Percentiles rank a stretch among this genome's conserved stretches.
These are phyloP conservation scores for Penicillium argentinense DNA, from an alignment of 495 filamentous ascomycete genomes.

Conservation along the genomic window DNA sequence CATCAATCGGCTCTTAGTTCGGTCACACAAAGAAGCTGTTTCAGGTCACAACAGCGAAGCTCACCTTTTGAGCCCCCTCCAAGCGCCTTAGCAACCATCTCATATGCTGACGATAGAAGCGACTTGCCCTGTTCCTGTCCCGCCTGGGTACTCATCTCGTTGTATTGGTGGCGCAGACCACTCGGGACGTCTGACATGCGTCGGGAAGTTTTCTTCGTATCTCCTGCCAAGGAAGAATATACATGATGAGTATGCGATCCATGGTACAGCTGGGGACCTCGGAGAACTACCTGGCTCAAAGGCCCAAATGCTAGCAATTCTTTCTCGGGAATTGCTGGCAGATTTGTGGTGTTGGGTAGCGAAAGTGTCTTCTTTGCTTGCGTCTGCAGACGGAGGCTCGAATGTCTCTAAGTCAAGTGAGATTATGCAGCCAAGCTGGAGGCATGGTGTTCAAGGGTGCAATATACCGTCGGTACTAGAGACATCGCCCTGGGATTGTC, in stretches of 20 bases:
- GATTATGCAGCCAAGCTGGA: neutral
- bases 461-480: conserved; percentile 12
- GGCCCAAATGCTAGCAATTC: conserved; percentile 13
- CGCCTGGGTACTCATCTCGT: too few species aligned
- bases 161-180: conserved; percentile 3
- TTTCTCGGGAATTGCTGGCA: conserved; percentile 21
- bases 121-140: conserved; percentile 14
- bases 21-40: too few species aligned
- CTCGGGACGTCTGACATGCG: conserved; percentile 27
- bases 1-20: neutral
- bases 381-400: conserved; percentile 14
- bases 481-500: conserved; percentile 5
- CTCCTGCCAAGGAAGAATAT: conserved; percentile 12
- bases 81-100: conserved; percentile 28
- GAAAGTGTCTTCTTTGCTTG: conserved; percentile 14
- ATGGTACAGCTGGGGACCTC: too few species aligned
- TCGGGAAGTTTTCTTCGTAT: conserved; percentile 27
- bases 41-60: too few species aligned
- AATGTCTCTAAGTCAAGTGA: conserved; percentile 9
- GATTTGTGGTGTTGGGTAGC: conserved; percentile 12
- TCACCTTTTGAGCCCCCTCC: conserved; percentile 28
- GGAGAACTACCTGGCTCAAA: conserved; percentile 31
- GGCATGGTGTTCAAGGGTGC: neutral
- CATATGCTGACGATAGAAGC: conserved; percentile 20
- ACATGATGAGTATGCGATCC: neutral